Conservation (phyloP, 1,284 basidiomycete species). For the Microbotryomycetes sp. region DNA sequence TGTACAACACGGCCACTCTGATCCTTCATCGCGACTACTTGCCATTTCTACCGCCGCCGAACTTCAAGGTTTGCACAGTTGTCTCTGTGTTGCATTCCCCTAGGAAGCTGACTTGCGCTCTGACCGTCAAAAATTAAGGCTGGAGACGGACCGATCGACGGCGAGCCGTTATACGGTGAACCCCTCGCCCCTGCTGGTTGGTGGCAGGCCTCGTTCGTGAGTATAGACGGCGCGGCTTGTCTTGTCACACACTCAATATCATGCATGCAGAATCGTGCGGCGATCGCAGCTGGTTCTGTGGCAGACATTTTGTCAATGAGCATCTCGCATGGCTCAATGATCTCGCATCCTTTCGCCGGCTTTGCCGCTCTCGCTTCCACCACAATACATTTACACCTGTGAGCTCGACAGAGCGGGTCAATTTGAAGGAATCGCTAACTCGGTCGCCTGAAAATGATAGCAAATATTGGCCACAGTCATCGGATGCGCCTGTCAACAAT, state of each 20-base stretch:
- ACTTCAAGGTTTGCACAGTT: slow-evolving; percentile 21
- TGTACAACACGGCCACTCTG: slow-evolving; percentile 21
- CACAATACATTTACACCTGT: slow-evolving; percentile 29
- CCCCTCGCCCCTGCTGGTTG: slow-evolving; percentile 9
- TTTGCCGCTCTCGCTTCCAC: slow-evolving; percentile 26
- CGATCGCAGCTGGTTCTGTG: neutral
- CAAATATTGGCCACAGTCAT: slow-evolving; percentile 26
- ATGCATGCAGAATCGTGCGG: neutral
- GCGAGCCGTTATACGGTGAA: slow-evolving; percentile 28
- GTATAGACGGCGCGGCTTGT: too few relatives aligned
- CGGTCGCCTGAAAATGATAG: too few relatives aligned
- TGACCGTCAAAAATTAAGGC: too few relatives aligned
- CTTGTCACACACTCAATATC: too few relatives aligned
- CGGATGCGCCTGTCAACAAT: slow-evolving; percentile 1
- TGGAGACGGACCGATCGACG: slow-evolving; percentile 28
- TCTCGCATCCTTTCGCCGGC: slow-evolving; percentile 30
- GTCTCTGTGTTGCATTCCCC: neutral
- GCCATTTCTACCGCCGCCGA: slow-evolving; percentile 29
- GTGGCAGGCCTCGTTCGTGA: slow-evolving; percentile 27
- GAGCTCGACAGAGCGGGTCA: too few relatives aligned
- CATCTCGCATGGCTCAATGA: slow-evolving; percentile 16
- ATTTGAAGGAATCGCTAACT: too few relatives aligned
- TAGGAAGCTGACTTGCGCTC: too few relatives aligned
- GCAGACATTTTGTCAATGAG: slow-evolving; percentile 8
- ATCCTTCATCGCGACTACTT: slow-evolving; percentile 34